phyloP scores from a whole-genome alignment of 75 land plant genomes.

The Selaginella moellendorffii region DNA sequence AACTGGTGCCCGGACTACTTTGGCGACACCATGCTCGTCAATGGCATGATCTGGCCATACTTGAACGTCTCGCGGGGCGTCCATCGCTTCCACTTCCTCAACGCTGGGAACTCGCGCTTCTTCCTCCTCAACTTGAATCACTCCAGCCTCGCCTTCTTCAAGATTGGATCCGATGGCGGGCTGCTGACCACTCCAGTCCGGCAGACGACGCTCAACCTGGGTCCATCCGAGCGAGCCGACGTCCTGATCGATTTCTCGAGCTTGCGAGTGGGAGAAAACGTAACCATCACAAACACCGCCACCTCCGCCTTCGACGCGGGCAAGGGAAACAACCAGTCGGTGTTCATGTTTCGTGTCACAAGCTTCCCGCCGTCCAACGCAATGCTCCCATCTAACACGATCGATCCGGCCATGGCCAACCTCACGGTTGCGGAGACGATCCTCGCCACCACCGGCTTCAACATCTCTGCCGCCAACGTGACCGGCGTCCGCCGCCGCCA shows the following conservation, averaged over 20 bases:
- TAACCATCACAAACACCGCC: conserved; percentile 9
- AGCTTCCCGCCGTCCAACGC: not conserved
- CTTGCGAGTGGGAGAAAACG: not conserved
- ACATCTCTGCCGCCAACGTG: not conserved
- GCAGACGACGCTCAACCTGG: not conserved
- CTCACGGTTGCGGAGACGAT: not conserved
- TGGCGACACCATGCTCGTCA: not conserved
- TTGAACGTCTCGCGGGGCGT: not conserved
- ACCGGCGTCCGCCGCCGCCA: not conserved
- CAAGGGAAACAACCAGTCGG: not conserved
- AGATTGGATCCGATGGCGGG: conserved; percentile 1
- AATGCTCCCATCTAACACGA: no score
- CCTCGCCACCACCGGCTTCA: not conserved
- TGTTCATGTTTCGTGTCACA: not conserved
- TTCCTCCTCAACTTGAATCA: not conserved
- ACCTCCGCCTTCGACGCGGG: conserved; percentile 9
- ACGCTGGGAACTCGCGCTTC: not conserved
- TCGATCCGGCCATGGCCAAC: no score
- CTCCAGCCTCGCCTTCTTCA: not conserved
- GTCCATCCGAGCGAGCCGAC: not conserved
- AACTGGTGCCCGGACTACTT: conserved; percentile 4
- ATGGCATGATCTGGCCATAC: conserved; percentile 2
- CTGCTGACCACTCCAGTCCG: not conserved
- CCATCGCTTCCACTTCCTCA: not conserved
- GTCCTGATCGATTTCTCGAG: not conserved